Evolutionary conservation across 2,329 filamentous ascomycete species (phyloP).

Genomic region (Piedraia hortae): DNA sequence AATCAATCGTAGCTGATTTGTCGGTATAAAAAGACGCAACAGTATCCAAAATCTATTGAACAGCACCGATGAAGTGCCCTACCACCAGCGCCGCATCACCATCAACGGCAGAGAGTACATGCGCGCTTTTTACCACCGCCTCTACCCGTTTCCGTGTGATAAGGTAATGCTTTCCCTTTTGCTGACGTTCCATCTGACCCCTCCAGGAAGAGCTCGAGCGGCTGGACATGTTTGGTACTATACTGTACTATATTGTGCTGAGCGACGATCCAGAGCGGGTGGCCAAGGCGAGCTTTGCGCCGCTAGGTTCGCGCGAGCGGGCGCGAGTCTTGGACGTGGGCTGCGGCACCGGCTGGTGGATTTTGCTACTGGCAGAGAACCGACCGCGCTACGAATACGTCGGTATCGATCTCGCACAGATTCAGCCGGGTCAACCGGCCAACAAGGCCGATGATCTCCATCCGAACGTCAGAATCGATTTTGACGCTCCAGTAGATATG

Average conservation of each 20-base stretch:
- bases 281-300: background rate
- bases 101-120: conserved; percentile 1
- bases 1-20: too few relatives aligned
- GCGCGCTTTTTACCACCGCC: background rate
- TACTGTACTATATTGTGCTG: conserved; percentile 1
- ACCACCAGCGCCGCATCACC: conserved; percentile 1
- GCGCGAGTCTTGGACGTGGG: conserved; percentile 37
- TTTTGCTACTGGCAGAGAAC: conserved; percentile 56
- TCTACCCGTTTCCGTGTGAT: conserved; percentile 1
- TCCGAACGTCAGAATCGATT: conserved; percentile 1
- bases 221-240: conserved; percentile 1
- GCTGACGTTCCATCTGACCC: background rate
- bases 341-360: conserved; percentile 77
- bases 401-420: conserved; percentile 28
- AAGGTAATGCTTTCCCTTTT: conserved; percentile 1
- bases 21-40: too few relatives aligned
- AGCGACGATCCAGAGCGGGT: background rate
- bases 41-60: conserved; percentile 1
- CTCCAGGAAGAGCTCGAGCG: conserved; percentile 1
- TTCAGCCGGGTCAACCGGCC: too few relatives aligned
- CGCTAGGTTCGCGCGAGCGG: conserved; percentile 4
- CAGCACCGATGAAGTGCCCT: conserved; percentile 1
- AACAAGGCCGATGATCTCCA: background rate
- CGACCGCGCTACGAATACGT: conserved; percentile 7
- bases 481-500: conserved; percentile 1